Evolutionary conservation across 129 eudicot genomes (phyloP), one percentile per base, ranked within the genome.

Genomic region (Arctium minus): DNA sequence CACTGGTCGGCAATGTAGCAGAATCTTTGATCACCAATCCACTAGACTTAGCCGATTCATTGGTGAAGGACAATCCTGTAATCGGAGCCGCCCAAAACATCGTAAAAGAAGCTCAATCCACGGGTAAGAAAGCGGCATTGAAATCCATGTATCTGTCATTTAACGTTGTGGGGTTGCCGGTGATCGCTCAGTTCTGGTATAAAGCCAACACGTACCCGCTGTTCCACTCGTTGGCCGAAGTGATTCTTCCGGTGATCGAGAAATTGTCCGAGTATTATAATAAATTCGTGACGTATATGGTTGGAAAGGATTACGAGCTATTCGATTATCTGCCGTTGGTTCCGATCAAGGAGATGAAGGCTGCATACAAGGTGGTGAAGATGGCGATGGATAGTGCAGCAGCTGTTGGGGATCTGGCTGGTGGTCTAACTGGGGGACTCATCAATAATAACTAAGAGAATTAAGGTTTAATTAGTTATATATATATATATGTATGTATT

Each of bases 321-420:
- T 88, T 84, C 29, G 56, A 78, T 76, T 81, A 90, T 78, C 18
- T 90, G 31, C 98, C 98, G 0, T 75, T 80, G 42, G 70, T 92
- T 31, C 98, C 98, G 1, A 73, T 89, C 1, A 88, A 87, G 4
- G 97, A 90, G 27, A 81, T 92, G 37, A 85, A 85, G 30, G 88
- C 85, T 81, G 98, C 98, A 7, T 90, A 86, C 80, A 89, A 89
- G 83, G 89, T 86, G 83, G 89, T 86, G 53, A 91, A 88, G 85
- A 74, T 91, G 1, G 80, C 84, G 73, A 82, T 74, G 62, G 92
- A 73, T 53, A 85, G 77, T 12, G 70, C 37, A 10, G 37, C 81
- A 27, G 76, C 86, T 42, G 74, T 79, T 71, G 75, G 81, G 30
- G 86, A 76, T 74, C 46, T 81, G 65, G 15, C 30, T 2, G 84